Conservation (phyloP, 306 rosid genomes). For the Inga laurina region DNA sequence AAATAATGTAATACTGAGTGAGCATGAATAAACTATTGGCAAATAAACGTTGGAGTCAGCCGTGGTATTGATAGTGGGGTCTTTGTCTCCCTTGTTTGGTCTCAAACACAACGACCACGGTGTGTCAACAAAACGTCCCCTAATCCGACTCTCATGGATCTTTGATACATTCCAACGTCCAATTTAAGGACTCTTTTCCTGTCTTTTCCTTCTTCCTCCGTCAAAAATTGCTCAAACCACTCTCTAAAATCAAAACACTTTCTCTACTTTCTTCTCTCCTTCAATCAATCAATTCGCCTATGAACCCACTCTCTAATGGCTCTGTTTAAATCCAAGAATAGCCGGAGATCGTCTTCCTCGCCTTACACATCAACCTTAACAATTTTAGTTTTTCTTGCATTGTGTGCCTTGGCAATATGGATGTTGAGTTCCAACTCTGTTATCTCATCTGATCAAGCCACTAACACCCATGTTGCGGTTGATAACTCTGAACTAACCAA, state of each 20-base stretch:
- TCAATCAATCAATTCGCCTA: background rate
- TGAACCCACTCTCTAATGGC: conserved; percentile 41
- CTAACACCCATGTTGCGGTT: conserved; percentile 26
- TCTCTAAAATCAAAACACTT: background rate
- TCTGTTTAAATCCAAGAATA: conserved; percentile 45
- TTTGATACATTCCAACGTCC: conserved; percentile 48
- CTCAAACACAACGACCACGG: background rate
- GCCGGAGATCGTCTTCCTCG: conserved; percentile 55
- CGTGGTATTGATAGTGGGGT: background rate
- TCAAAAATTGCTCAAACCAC: background rate
- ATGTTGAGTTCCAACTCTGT: conserved; percentile 57
- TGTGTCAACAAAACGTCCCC: conserved; percentile 38
- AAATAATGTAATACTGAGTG: background rate
- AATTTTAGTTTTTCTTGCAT: conserved; percentile 50
- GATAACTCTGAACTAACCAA: background rate
- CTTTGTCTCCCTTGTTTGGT: background rate
- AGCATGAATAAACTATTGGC: background rate
- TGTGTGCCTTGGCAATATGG: conserved; percentile 74
- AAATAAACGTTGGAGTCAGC: too few relatives aligned
- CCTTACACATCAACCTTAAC: conserved; percentile 65
- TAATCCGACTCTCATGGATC: conserved; percentile 72
- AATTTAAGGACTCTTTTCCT: conserved; percentile 27
- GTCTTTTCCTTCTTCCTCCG: conserved; percentile 6
- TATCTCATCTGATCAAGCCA: conserved; percentile 29
- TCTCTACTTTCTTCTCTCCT: background rate